These are phyloP conservation scores for Gonium pectorale DNA, from an alignment of 139 green algal species.

Conservation along the genomic window DNA sequence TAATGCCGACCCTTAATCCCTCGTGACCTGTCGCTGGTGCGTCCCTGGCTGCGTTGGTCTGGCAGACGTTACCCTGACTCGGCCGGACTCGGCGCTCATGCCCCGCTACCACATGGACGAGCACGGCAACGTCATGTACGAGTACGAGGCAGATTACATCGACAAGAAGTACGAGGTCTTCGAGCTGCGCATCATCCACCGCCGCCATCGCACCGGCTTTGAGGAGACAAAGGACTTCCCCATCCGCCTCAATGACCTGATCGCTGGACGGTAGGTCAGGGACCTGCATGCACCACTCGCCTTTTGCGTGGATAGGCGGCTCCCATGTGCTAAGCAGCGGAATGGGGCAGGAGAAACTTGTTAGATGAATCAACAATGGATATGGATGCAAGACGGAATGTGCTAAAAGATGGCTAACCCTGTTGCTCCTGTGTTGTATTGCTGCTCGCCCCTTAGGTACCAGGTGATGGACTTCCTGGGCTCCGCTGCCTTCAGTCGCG, in stretches of 20 bases:
- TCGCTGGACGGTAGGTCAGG: constrained; percentile 85
- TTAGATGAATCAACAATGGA: no score
- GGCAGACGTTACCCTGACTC: not conserved
- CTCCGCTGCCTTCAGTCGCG: constrained; percentile 94
- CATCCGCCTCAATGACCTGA: constrained; percentile 85
- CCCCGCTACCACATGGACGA: constrained; percentile 42
- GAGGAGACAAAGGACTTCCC: constrained; percentile 94
- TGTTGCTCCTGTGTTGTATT: not conserved
- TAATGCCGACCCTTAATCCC: no score
- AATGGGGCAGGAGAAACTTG: no score
- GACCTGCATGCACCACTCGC: not conserved
- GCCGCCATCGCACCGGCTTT: constrained; percentile 86
- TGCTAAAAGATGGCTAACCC: not conserved
- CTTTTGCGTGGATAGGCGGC: not conserved
- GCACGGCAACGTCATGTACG: constrained; percentile 50
- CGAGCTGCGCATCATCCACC: constrained; percentile 82
- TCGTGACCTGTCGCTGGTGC: not conserved
- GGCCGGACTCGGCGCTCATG: not conserved
- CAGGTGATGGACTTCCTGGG: constrained; percentile 94
- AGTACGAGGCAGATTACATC: constrained; percentile 66
- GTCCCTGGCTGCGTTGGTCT: not conserved
- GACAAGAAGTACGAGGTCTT: constrained; percentile 82
- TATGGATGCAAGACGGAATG: no score
- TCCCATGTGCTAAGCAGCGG: no score
- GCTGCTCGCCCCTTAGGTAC: not conserved